Evolutionary conservation across 2,329 filamentous ascomycete genomes (phyloP).

Genomic region (Colletotrichum orbiculare): DNA sequence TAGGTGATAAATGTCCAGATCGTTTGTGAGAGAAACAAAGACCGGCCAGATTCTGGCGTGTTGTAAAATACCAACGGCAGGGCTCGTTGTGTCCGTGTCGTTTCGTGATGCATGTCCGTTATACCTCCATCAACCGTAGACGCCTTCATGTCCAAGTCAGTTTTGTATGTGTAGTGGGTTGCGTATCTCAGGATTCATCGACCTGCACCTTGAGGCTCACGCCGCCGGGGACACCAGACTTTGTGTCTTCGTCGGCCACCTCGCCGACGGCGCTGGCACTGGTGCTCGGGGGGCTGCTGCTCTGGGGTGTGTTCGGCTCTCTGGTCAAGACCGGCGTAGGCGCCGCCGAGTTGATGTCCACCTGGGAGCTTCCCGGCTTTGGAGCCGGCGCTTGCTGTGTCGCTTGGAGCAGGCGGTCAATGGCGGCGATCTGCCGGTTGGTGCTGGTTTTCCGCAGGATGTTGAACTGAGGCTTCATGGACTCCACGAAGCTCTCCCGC

Average conservation of each 20-base stretch:
- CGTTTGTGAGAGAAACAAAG: slow-evolving; percentile 14
- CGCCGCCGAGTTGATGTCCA: slow-evolving; percentile 61
- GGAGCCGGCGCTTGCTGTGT: slow-evolving; percentile 29
- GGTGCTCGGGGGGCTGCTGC: slow-evolving; percentile 72
- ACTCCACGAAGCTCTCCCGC: slow-evolving; percentile 67
- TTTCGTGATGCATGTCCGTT: slow-evolving; percentile 30
- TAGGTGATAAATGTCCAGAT: slow-evolving; percentile 21
- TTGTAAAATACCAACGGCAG: slow-evolving; percentile 4
- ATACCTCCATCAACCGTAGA: slow-evolving; percentile 28
- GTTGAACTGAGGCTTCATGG: slow-evolving; percentile 71
- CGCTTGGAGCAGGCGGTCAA: slow-evolving; percentile 65
- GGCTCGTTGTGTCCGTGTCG: slow-evolving; percentile 24
- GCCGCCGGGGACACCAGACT: slow-evolving; percentile 36
- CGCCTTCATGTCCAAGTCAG: slow-evolving; percentile 8
- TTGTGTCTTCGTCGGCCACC: slow-evolving; percentile 43
- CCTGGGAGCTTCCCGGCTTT: slow-evolving; percentile 32
- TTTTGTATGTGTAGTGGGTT: background rate
- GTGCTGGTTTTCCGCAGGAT: slow-evolving; percentile 72
- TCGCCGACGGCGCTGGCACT: slow-evolving; percentile 65
- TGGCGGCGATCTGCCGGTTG: slow-evolving; percentile 73
- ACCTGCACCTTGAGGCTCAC: slow-evolving; percentile 43
- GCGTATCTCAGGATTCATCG: slow-evolving; percentile 43
- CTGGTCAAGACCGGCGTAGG: slow-evolving; percentile 76
- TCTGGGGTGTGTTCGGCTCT: slow-evolving; percentile 76
- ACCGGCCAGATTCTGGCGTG: slow-evolving; percentile 8